Conservation (phyloP, 257 asterid genomes). For the Solanum peruvianum region DNA sequence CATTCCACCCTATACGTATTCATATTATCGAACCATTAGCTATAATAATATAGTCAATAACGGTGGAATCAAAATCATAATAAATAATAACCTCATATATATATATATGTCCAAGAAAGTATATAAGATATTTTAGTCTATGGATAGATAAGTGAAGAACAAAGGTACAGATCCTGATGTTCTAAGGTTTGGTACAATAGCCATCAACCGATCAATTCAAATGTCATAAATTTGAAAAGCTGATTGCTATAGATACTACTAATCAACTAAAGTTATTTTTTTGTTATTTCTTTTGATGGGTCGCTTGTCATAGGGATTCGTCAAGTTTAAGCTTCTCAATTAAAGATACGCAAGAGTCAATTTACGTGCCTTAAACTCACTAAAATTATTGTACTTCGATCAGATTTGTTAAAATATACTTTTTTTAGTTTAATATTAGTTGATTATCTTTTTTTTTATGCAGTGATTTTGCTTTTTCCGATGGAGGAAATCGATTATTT, state of each 20-base stretch:
- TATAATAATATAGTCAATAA: background rate
- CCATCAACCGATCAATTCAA: slow-evolving; percentile 3
- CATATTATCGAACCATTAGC: too few relatives aligned
- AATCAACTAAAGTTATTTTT: background rate
- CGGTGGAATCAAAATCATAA: background rate
- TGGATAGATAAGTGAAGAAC: background rate
- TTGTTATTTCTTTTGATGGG: slow-evolving; percentile 7
- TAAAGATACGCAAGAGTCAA: background rate
- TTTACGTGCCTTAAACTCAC: background rate
- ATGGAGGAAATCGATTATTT: too few relatives aligned
- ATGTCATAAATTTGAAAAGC: slow-evolving; percentile 5
- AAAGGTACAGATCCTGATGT: background rate
- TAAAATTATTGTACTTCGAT: background rate
- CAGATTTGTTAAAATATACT: background rate
- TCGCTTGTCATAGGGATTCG: slow-evolving; percentile 21
- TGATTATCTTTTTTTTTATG: too few relatives aligned
- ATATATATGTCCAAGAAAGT: background rate
- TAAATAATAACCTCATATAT: background rate
- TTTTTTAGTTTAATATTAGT: too few relatives aligned
- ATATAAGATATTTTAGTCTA: background rate
- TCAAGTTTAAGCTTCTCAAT: slow-evolving; percentile 18
- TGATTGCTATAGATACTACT: slow-evolving; percentile 3
- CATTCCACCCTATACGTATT: too few relatives aligned
- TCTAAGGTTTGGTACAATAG: background rate
- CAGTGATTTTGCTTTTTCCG: too few relatives aligned